Evolutionary conservation across 176 grass and related monocot genomes (phyloP).

Genomic region (Phyllostachys edulis): DNA sequence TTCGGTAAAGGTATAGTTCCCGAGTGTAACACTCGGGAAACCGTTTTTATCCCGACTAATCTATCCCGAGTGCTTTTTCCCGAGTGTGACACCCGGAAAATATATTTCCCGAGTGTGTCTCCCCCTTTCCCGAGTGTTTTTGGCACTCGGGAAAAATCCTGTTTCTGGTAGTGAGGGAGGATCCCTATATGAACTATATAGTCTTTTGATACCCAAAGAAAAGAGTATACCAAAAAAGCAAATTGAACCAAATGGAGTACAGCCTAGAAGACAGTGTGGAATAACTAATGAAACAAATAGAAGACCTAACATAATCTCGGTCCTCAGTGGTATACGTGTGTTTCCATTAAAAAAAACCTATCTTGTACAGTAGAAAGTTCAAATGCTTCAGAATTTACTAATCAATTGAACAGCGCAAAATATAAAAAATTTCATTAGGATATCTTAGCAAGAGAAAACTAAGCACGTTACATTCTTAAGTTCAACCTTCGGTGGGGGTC

Average conservation of each 20-base stretch:
- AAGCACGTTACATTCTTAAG: slow-evolving; percentile 74
- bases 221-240: not conserved
- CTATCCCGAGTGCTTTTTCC: too few species aligned
- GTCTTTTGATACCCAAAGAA: slow-evolving; percentile 1
- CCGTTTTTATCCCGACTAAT: too few species aligned
- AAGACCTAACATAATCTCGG: not conserved
- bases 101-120: too few species aligned
- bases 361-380: not conserved
- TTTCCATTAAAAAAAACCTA: not conserved
- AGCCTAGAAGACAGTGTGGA: not conserved
- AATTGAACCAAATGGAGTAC: not conserved
- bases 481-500: slow-evolving; percentile 76
- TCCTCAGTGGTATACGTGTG: not conserved
- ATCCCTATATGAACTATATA: not conserved
- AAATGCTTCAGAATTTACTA: not conserved
- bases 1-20: too few species aligned
- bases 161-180: too few species aligned
- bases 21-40: too few species aligned
- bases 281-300: not conserved
- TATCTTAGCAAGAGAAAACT: not conserved
- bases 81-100: too few species aligned
- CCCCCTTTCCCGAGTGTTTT: too few species aligned
- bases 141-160: too few species aligned
- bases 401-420: not conserved
- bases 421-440: not conserved